Evolutionary conservation across 2,329 filamentous ascomycete genomes (phyloP), one percentile per base, ranked within the genome.

Genomic region (Ophiosphaerella herpotricha): DNA sequence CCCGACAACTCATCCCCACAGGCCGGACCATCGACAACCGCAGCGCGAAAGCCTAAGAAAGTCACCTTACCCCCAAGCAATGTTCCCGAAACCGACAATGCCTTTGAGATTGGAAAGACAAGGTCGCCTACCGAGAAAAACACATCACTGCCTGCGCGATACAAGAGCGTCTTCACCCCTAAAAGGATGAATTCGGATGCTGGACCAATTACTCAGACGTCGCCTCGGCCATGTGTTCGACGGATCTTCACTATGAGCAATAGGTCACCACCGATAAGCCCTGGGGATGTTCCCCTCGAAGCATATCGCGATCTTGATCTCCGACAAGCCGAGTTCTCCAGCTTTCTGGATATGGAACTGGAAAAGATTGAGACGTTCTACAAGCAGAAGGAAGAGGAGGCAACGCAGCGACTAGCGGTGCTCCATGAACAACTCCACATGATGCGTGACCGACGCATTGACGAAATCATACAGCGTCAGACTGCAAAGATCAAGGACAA

Each of bases 331-430:
- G 90, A 96, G 12, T 97, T 99, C 68, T 93, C 92, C 71, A 75
- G 79, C 0, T 99, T 94, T 65, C 78, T 99, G 45, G 90, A 97
- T 61, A 78, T 77, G 8, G 89, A 99, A 74, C 78, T 99, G 12
- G 81, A 86, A n/a, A 99, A 97, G 74, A 90, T 99, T 9, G 92
- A 99, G 68, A 75, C 79, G 0, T 99, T 99, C 67, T 97, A 97
- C 77, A 86, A 84, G 61, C 77, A 84, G 59, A 97, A 97, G 68
- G 94, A 99, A 68, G 82, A 89, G 24, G 90, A 97, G 68, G 90
- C 93, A 0, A 88, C 85, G 0, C 77, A 86, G 46, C 84, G 92
- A 2, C 77, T 97, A 21, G 76, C 78, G 0, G 72, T 88, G 4
- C 78, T 99, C 39, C 84, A 89, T 36, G 85, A 91, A 43, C 94